A percentile compares a stretch with the other conserved stretches of the same genome.
Evolutionary conservation across 192 early-diverging fungal genomes (phyloP).

Genomic region (Coemansia sp.): DNA sequence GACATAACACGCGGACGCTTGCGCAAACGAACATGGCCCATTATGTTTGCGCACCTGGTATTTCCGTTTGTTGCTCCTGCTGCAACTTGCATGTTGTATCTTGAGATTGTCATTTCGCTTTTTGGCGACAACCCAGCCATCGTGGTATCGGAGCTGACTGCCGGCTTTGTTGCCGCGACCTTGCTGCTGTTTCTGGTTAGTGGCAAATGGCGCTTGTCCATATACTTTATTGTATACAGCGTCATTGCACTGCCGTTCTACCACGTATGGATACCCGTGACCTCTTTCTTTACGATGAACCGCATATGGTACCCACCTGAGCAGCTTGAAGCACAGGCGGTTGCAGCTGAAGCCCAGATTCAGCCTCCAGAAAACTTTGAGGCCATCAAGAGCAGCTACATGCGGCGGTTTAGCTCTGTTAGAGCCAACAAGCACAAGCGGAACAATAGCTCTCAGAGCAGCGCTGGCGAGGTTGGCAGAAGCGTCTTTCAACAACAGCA

Average conservation of each 20-base stretch:
- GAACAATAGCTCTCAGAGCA: conserved; percentile 22
- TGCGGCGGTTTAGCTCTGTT: conserved; percentile 27
- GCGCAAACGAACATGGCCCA: conserved; percentile 34
- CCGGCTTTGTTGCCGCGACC: conserved; percentile 38
- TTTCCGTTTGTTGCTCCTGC: conserved; percentile 44
- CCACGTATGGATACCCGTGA: conserved; percentile 48
- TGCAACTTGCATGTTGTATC: conserved; percentile 53
- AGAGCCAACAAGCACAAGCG: conserved; percentile 1
- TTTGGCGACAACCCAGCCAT: conserved; percentile 53
- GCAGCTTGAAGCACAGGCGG: conserved; percentile 24
- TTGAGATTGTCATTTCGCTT: conserved; percentile 50
- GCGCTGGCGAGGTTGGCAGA: not conserved
- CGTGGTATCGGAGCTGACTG: conserved; percentile 52
- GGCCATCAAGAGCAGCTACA: conserved; percentile 39
- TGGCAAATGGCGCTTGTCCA: conserved; percentile 26
- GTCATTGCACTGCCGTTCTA: conserved; percentile 49
- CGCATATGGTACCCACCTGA: conserved; percentile 50
- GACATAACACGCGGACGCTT: conserved; percentile 39
- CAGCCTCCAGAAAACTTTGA: conserved; percentile 42
- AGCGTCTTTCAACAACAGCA: not conserved
- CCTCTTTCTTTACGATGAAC: conserved; percentile 53
- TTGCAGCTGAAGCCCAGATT: conserved; percentile 26
- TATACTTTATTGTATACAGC: conserved; percentile 48
- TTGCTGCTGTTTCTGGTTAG: conserved; percentile 28
- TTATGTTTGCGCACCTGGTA: conserved; percentile 36